Percentiles rank a stretch among this genome's conserved stretches.
Conservation (phyloP, 129 eudicot species). For the Artemisia annua region DNA sequence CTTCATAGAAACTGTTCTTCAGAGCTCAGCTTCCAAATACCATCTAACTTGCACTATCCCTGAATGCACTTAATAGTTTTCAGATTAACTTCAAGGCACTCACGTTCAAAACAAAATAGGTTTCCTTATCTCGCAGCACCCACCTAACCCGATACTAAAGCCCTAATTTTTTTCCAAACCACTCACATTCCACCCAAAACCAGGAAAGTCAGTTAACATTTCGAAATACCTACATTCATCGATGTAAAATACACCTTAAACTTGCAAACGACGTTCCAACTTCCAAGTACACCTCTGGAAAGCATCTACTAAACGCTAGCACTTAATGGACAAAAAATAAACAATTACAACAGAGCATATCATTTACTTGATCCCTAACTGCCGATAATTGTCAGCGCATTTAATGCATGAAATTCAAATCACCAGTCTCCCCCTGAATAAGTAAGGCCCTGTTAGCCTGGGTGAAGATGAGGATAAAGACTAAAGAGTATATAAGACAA, state of each 20-base stretch:
- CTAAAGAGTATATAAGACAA: too few relatives aligned
- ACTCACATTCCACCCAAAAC: constrained; percentile 6
- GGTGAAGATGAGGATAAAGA: too few relatives aligned
- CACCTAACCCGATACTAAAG: background rate
- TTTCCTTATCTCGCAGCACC: background rate
- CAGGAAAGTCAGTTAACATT: constrained; percentile 10
- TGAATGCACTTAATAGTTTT: constrained; percentile 7
- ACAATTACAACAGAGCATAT: background rate
- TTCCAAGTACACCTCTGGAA: background rate
- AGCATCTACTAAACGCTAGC: background rate
- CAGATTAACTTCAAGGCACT: constrained; percentile 2
- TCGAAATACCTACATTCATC: background rate
- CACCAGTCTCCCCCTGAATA: too few relatives aligned
- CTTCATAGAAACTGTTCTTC: too few relatives aligned
- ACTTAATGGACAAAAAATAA: background rate
- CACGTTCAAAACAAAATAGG: background rate
- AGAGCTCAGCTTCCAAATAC: too few relatives aligned
- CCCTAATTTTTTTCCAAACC: constrained; percentile 24
- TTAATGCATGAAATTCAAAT: too few relatives aligned
- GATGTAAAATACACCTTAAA: background rate
- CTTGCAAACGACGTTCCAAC: constrained; percentile 12
- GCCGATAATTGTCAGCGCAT: too few relatives aligned
- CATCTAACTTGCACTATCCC: background rate
- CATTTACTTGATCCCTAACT: background rate
- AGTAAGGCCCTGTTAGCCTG: too few relatives aligned